Conservation (phyloP, 2,329 filamentous ascomycete species). For the Botryotinia convoluta region DNA sequence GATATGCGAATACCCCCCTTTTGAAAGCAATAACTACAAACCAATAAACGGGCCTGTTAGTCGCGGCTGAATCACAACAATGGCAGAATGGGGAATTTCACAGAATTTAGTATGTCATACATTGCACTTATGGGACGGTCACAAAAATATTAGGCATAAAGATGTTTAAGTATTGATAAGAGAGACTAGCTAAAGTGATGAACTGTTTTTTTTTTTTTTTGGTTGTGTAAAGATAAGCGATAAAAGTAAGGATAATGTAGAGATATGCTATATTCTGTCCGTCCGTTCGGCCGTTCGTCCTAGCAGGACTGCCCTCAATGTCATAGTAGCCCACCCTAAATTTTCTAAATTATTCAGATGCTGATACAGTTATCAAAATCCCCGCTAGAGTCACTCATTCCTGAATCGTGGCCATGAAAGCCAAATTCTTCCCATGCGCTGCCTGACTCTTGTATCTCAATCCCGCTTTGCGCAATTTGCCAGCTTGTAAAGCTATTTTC, state of each 20-base stretch:
- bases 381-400: not conserved
- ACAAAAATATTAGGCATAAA: not conserved
- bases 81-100: too few relatives aligned
- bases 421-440: accelerated
- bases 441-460: accelerated
- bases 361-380: not conserved
- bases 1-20: not conserved
- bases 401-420: not conserved
- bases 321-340: not conserved
- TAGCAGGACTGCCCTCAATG: accelerated
- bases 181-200: not conserved
- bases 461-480: not conserved
- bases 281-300: accelerated
- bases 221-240: not conserved
- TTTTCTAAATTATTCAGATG: not conserved
- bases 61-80: not conserved
- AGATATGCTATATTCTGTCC: not conserved
- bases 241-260: not conserved
- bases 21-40: not conserved
- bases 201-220: not conserved
- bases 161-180: not conserved
- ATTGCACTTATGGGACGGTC: not conserved
- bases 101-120: too few relatives aligned
- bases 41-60: not conserved
- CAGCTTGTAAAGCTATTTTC: not conserved